These are phyloP conservation scores for Pseudogymnoascus sp. DNA, from an alignment of 2,329 filamentous ascomycete species.

Conservation along the genomic window DNA sequence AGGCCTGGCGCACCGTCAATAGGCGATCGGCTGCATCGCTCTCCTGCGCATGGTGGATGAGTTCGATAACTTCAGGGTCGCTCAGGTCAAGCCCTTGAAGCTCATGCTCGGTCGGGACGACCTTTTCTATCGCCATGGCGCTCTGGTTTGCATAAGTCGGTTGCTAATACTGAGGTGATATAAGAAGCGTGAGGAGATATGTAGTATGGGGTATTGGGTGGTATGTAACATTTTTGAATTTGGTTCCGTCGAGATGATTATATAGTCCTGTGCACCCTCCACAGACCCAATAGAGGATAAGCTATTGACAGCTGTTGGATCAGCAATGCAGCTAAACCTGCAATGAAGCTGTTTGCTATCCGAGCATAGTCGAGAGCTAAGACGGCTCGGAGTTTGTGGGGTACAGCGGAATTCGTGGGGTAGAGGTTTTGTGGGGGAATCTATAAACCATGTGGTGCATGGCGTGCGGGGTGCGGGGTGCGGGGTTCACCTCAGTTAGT, in stretches of 20 bases:
- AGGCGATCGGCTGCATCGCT: constrained; percentile 14
- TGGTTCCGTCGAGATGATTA: constrained; percentile 14
- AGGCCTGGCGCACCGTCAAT: constrained; percentile 13
- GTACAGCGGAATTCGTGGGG: background rate
- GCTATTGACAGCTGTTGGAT: background rate
- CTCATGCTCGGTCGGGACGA: constrained; percentile 17
- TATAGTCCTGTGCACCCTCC: constrained; percentile 13
- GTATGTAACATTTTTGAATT: background rate
- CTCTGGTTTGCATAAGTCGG: background rate
- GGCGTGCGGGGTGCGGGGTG: background rate
- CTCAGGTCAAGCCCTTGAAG: constrained; percentile 15
- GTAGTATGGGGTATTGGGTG: background rate
- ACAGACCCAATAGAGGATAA: background rate
- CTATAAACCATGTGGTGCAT: background rate
- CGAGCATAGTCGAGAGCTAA: background rate
- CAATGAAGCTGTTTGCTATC: background rate
- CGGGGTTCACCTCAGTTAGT: background rate
- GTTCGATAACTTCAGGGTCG: constrained; percentile 13
- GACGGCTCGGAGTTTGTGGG: constrained; percentile 2
- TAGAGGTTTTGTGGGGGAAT: background rate
- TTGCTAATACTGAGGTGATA: background rate
- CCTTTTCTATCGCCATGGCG: constrained; percentile 10
- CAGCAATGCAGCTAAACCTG: background rate
- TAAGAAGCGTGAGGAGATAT: background rate
- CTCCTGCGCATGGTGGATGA: constrained; percentile 17